Conservation (phyloP, 2,329 filamentous ascomycete species). For the Cladosporium sp. region DNA sequence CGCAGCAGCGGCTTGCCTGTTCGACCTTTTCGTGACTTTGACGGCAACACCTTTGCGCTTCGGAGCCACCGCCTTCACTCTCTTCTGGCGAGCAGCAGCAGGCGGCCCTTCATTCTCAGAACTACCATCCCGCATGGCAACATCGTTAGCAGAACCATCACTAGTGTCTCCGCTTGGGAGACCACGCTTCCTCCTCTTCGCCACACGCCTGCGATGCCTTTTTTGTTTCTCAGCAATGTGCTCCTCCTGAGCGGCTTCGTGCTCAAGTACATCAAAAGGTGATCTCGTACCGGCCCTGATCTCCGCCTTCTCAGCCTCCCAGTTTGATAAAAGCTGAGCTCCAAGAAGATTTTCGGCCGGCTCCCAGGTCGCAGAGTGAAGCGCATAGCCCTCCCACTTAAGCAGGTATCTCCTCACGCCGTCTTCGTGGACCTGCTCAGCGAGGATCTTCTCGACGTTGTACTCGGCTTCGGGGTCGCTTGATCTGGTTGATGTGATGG, state of each 20-base stretch:
- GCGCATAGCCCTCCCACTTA: slow-evolving; percentile 36
- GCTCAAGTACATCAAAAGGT: slow-evolving; percentile 30
- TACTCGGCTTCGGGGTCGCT: slow-evolving; percentile 29
- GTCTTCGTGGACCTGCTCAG: slow-evolving; percentile 24
- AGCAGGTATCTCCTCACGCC: slow-evolving; percentile 27
- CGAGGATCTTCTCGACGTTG: slow-evolving; percentile 35
- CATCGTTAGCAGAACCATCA: slow-evolving; percentile 19
- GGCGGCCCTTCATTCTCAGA: neutral
- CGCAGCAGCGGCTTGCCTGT: neutral
- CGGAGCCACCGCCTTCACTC: slow-evolving; percentile 5
- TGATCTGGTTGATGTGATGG: slow-evolving; percentile 30
- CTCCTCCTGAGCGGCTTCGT: slow-evolving; percentile 21
- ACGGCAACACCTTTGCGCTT: slow-evolving; percentile 28
- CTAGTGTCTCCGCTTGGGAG: slow-evolving; percentile 18
- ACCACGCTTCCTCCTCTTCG: slow-evolving; percentile 29
- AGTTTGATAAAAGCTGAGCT: slow-evolving; percentile 24
- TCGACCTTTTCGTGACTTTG: slow-evolving; percentile 20
- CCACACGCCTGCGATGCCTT: slow-evolving; percentile 24
- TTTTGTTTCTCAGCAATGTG: slow-evolving; percentile 19
- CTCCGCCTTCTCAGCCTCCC: slow-evolving; percentile 26
- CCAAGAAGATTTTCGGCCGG: slow-evolving; percentile 25
- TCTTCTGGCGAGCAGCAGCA: slow-evolving; percentile 1
- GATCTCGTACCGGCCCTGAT: neutral
- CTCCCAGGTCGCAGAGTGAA: slow-evolving; percentile 34
- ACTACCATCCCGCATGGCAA: slow-evolving; percentile 19